phyloP scores from a whole-genome alignment of 2,329 filamentous ascomycete genomes.

The Colletotrichum euphorbiae region DNA sequence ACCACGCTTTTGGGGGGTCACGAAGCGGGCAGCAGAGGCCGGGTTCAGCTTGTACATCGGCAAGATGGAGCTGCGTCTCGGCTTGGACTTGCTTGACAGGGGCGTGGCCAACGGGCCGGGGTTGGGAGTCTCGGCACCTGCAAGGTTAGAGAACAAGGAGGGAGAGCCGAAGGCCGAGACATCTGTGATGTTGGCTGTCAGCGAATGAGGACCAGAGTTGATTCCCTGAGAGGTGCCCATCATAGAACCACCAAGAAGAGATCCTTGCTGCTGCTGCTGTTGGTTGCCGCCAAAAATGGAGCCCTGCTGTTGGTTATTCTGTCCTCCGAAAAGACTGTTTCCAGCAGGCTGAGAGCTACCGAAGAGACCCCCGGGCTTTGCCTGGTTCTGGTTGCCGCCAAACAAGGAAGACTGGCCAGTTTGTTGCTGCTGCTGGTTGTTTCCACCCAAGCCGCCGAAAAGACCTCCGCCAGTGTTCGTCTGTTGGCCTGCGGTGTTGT shows the following conservation, averaged over 20 bases:
- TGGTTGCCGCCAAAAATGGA: slow-evolving; percentile 60
- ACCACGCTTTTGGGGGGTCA: slow-evolving; percentile 86
- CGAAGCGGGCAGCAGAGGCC: slow-evolving; percentile 80
- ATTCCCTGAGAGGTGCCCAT: slow-evolving; percentile 67
- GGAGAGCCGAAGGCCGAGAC: slow-evolving; percentile 91
- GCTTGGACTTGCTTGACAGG: slow-evolving; percentile 78
- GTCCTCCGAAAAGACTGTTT: slow-evolving; percentile 66
- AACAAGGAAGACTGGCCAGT: slow-evolving; percentile 60
- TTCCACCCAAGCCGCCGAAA: slow-evolving; percentile 59
- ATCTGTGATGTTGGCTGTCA: slow-evolving; percentile 85
- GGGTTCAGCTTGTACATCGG: slow-evolving; percentile 91
- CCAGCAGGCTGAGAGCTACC: slow-evolving; percentile 57
- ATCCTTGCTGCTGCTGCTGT: slow-evolving; percentile 57
- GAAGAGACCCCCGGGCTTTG: slow-evolving; percentile 65
- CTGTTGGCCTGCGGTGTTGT: slow-evolving; percentile 49
- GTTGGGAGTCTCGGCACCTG: slow-evolving; percentile 71
- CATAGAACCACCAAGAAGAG: slow-evolving; percentile 63
- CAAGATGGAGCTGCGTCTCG: slow-evolving; percentile 82
- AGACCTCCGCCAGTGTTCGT: slow-evolving; percentile 54
- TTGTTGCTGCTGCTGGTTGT: slow-evolving; percentile 52
- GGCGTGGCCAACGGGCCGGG: slow-evolving; percentile 94
- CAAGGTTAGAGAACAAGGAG: slow-evolving; percentile 83
- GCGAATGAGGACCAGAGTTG: slow-evolving; percentile 60
- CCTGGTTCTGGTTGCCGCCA: slow-evolving; percentile 62
- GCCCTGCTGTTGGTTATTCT: slow-evolving; percentile 58